These are phyloP conservation scores for Furcasterigmium furcatum DNA, from an alignment of 2,329 filamentous ascomycete genomes.

Conservation along the genomic window DNA sequence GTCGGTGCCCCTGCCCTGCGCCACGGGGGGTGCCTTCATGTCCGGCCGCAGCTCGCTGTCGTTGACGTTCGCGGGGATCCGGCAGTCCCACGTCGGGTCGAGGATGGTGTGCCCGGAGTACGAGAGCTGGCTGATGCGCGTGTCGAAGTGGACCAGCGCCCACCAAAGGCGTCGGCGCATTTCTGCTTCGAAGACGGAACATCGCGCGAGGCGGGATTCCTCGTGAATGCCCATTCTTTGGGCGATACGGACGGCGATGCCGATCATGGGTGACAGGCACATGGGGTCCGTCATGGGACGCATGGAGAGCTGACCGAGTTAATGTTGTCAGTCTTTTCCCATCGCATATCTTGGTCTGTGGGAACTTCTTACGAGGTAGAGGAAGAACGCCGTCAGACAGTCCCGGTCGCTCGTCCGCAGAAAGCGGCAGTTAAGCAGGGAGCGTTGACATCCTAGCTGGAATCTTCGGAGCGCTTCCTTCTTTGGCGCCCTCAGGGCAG, in stretches of 20 bases:
- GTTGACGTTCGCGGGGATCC: slow-evolving; percentile 48
- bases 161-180: slow-evolving; percentile 60
- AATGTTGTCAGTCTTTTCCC: no score
- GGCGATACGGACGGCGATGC: slow-evolving; percentile 37
- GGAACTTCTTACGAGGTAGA: slow-evolving; percentile 35
- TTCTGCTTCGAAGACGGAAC: slow-evolving; percentile 51
- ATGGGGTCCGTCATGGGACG: slow-evolving; percentile 31
- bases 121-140: slow-evolving; percentile 50
- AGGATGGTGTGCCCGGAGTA: slow-evolving; percentile 43
- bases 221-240: slow-evolving; percentile 39
- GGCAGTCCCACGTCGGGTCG: slow-evolving; percentile 39
- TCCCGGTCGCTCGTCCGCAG: slow-evolving; percentile 35
- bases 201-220: slow-evolving; percentile 31
- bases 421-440: slow-evolving; percentile 38
- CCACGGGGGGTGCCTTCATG: slow-evolving; percentile 26
- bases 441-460: slow-evolving; percentile 29
- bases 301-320: slow-evolving; percentile 25
- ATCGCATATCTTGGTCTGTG: no score
- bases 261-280: slow-evolving; percentile 37
- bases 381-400: slow-evolving; percentile 35
- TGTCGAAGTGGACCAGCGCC: slow-evolving; percentile 60
- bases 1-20: slow-evolving; percentile 30
- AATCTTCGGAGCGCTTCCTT: slow-evolving; percentile 24
- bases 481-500: slow-evolving; percentile 28
- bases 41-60: slow-evolving; percentile 45